Percentiles rank a stretch among this genome's conserved stretches.
These are phyloP conservation scores for Raddia distichophylla DNA, from an alignment of 176 grass and related monocot genomes.

Conservation along the genomic window DNA sequence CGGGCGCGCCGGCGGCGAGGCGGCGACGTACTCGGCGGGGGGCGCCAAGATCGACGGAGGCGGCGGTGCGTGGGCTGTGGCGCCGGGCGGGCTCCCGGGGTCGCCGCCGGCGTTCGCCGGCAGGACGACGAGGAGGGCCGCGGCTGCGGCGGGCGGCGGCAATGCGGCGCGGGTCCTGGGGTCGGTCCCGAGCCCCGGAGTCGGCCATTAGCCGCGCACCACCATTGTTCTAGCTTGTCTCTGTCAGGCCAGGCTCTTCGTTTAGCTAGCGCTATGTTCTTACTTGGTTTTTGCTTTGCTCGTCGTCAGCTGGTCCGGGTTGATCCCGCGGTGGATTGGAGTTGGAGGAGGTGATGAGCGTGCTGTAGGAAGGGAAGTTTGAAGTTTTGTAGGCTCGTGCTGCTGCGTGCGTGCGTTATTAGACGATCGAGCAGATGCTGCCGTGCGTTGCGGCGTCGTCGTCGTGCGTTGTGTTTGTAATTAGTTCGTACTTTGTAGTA, in stretches of 20 bases:
- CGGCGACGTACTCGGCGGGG: neutral
- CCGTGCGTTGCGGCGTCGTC: neutral
- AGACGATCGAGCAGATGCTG: neutral
- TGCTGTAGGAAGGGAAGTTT: slow-evolving; percentile 16
- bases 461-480: neutral
- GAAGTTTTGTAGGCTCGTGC: slow-evolving; percentile 35
- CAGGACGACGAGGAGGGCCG: too few relatives aligned
- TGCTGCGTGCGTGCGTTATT: neutral
- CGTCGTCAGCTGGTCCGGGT: too few relatives aligned
- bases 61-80: neutral
- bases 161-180: slow-evolving; percentile 55
- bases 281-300: neutral
- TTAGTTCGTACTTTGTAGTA: neutral
- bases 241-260: too few relatives aligned
- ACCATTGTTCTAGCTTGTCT: too few relatives aligned
- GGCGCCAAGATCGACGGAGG: neutral
- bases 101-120: neutral
- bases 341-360: slow-evolving; percentile 36
- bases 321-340: neutral
- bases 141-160: slow-evolving; percentile 3
- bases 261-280: neutral
- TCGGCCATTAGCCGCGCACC: slow-evolving; percentile 60
- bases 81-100: neutral
- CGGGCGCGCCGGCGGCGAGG: neutral
- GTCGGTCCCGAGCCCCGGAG: slow-evolving; percentile 87